Conservation (phyloP, 305 asterid species). For the Fraxinus velutina region DNA sequence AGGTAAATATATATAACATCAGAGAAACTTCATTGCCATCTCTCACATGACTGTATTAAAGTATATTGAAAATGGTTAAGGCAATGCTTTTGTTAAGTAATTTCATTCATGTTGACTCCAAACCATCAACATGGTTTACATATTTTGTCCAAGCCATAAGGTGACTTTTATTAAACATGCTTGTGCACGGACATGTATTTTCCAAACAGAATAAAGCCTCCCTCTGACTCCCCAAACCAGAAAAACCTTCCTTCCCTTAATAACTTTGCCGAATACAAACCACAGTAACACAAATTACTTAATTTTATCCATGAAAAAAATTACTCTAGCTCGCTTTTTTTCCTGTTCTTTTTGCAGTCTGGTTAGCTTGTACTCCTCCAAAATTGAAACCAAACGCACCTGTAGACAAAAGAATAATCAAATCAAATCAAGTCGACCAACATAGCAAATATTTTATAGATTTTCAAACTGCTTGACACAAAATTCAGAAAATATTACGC, state of each 20-base stretch:
- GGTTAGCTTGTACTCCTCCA: constrained; percentile 78
- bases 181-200: not conserved
- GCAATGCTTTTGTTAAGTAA: not conserved
- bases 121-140: not conserved
- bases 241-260: not conserved
- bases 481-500: constrained; percentile 42
- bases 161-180: not conserved
- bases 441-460: not conserved
- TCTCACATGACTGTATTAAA: not conserved
- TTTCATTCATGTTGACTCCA: not conserved
- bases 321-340: constrained; percentile 79
- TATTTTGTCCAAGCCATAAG: not conserved
- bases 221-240: not conserved
- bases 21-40: constrained; percentile 16
- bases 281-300: not conserved
- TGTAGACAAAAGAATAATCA: constrained; percentile 27
- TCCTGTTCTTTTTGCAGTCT: constrained; percentile 77
- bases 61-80: not conserved
- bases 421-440: constrained; percentile 1
- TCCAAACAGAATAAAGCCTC: not conserved
- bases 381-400: constrained; percentile 82
- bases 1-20: not conserved
- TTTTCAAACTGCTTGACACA: constrained; percentile 16
- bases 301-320: constrained; percentile 11
- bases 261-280: not conserved